Evolutionary conservation across 208 protist species (phyloP).

Genomic region (Crithidia expoeki): DNA sequence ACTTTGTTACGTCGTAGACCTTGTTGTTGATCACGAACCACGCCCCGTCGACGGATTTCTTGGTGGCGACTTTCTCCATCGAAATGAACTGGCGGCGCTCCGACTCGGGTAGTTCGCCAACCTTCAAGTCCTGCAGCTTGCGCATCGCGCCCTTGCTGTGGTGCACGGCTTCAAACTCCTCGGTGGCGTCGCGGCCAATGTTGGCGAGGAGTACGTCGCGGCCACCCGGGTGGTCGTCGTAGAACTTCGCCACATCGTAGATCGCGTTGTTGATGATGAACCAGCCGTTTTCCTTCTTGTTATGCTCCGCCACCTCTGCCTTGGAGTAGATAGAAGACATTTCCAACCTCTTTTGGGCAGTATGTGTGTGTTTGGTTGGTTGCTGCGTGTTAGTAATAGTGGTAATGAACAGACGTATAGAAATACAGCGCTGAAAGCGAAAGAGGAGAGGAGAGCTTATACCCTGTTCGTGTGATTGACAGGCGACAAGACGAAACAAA

Average conservation of each 20-base stretch:
- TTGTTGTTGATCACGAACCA: constrained; percentile 89
- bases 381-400: background rate
- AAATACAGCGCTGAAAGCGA: background rate
- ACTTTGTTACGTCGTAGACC: constrained; percentile 81
- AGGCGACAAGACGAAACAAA: too few species aligned
- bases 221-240: constrained; percentile 83
- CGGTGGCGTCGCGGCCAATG: constrained; percentile 76
- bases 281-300: constrained; percentile 60
- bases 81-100: constrained; percentile 48
- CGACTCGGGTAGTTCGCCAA: constrained; percentile 46
- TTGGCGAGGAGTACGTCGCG: constrained; percentile 68
- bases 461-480: too few species aligned
- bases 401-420: too few species aligned
- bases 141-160: constrained; percentile 60
- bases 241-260: constrained; percentile 79
- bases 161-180: constrained; percentile 68
- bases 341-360: background rate
- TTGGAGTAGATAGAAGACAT: constrained; percentile 45
- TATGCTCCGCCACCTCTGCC: constrained; percentile 68
- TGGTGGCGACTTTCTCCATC: constrained; percentile 34
- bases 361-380: background rate
- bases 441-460: background rate
- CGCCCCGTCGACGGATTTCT: constrained; percentile 43
- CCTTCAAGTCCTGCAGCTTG: constrained; percentile 49
- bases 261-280: constrained; percentile 82